A percentile compares a stretch with the other conserved stretches of the same genome.
phyloP scores from a whole-genome alignment of 2,329 filamentous ascomycete species.

The Xylaria hypoxylon region DNA sequence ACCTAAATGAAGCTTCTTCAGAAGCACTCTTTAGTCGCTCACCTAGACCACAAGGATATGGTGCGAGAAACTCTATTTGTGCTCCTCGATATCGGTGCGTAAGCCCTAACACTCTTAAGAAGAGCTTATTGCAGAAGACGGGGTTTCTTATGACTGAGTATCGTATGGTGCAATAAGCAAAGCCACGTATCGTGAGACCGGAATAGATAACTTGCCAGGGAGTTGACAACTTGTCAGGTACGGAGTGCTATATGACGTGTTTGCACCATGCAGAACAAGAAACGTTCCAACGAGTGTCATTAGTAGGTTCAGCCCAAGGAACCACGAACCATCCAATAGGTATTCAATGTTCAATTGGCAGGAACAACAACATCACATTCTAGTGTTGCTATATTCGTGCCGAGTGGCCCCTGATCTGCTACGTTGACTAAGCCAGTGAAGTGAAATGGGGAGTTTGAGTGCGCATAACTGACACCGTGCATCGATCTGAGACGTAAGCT shows the following conservation, averaged over 20 bases:
- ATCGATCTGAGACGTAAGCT: conserved; percentile 22
- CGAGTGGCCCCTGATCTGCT: background rate
- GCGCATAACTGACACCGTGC: background rate
- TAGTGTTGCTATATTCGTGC: background rate
- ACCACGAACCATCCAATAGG: background rate
- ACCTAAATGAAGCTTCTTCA: background rate
- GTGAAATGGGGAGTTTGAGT: background rate
- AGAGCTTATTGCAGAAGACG: background rate
- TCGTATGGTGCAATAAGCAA: background rate
- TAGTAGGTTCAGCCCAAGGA: background rate
- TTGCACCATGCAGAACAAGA: conserved; percentile 5
- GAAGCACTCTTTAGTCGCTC: background rate
- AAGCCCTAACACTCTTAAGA: background rate
- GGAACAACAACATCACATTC: background rate
- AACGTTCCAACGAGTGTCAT: background rate
- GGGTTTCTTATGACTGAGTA: background rate
- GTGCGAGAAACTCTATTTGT: background rate
- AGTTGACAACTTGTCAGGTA: background rate
- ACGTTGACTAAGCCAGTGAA: background rate
- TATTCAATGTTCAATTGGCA: background rate
- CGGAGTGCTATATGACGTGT: background rate
- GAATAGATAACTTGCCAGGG: background rate
- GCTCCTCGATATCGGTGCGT: background rate
- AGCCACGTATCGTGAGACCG: background rate
- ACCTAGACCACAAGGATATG: background rate